A percentile compares a stretch with the other conserved stretches of the same genome.
These are phyloP conservation scores for Jaenimonas drosophilae DNA, from an alignment of 208 protist species.

Conservation along the genomic window DNA sequence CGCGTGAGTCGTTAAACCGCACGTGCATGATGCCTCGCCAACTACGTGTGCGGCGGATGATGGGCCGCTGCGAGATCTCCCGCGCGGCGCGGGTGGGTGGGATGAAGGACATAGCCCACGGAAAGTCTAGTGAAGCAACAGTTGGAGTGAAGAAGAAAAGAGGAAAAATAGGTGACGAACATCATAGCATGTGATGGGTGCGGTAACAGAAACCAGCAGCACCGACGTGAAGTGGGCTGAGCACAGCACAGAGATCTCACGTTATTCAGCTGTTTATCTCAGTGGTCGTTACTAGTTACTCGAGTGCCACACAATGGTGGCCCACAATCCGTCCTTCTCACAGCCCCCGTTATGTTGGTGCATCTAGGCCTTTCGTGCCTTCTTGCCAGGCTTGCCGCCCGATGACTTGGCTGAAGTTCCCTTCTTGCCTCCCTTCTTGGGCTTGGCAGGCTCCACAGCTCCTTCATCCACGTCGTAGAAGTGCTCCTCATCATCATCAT, in stretches of 20 bases:
- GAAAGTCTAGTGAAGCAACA: too few relatives aligned
- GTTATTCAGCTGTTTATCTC: too few relatives aligned
- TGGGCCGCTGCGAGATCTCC: too few relatives aligned
- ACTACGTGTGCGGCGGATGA: slow-evolving; percentile 79
- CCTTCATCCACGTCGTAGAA: slow-evolving; percentile 47
- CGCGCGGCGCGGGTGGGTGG: slow-evolving; percentile 2
- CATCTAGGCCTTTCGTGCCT: neutral
- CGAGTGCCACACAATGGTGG: too few relatives aligned
- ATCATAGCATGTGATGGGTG: neutral
- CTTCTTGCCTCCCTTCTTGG: slow-evolving; percentile 1
- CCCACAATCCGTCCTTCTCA: too few relatives aligned
- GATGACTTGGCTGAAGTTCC: too few relatives aligned
- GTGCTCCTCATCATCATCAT: slow-evolving; percentile 63
- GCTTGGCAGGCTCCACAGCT: neutral
- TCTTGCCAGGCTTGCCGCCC: too few relatives aligned
- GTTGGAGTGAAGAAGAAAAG: neutral
- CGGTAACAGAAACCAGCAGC: neutral
- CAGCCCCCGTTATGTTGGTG: slow-evolving; percentile 2
- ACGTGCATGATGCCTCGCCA: slow-evolving; percentile 89
- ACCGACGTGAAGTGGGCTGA: too few relatives aligned
- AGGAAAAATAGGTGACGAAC: neutral
- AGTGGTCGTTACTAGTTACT: too few relatives aligned
- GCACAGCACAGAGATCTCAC: too few relatives aligned
- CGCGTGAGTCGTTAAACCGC: slow-evolving; percentile 71
- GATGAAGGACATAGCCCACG: too few relatives aligned